These are phyloP conservation scores for Colletotrichum eremochloae DNA, from an alignment of 2,329 filamentous ascomycete species.

Conservation along the genomic window DNA sequence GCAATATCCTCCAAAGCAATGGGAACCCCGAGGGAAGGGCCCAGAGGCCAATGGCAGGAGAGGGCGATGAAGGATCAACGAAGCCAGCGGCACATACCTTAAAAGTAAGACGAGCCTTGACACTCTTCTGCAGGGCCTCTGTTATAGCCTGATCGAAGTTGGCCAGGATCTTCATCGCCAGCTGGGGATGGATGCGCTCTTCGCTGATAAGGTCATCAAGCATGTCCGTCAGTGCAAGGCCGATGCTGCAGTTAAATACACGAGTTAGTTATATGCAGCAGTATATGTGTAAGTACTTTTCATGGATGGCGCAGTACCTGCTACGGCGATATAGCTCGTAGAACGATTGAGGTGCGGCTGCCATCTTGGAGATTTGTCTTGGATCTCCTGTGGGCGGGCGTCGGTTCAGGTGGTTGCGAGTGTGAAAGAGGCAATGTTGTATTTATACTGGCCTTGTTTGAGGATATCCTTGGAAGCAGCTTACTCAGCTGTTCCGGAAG, in stretches of 20 bases:
- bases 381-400: slow-evolving; percentile 36
- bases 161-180: slow-evolving; percentile 97
- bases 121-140: slow-evolving; percentile 90
- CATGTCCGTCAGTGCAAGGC: slow-evolving; percentile 92
- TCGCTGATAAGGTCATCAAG: slow-evolving; percentile 97
- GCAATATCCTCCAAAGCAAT: no score
- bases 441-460: slow-evolving; percentile 42
- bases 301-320: slow-evolving; percentile 75
- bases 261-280: slow-evolving; percentile 43
- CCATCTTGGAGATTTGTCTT: slow-evolving; percentile 54
- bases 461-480: slow-evolving; percentile 40
- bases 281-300: slow-evolving; percentile 49
- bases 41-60: neutral
- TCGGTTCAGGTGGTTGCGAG: slow-evolving; percentile 24
- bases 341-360: slow-evolving; percentile 68
- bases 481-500: slow-evolving; percentile 47
- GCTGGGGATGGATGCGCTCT: slow-evolving; percentile 94
- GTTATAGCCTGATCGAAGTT: slow-evolving; percentile 97
- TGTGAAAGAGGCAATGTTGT: slow-evolving; percentile 39
- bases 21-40: neutral
- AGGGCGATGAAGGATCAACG: neutral
- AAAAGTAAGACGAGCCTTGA: slow-evolving; percentile 91
- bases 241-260: slow-evolving; percentile 74
- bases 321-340: slow-evolving; percentile 99
- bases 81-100: slow-evolving; percentile 74